A percentile compares a stretch with the other conserved stretches of the same genome.
These are phyloP conservation scores for Taphrina deformans DNA, from an alignment of 1,139 yeast species.

Conservation along the genomic window DNA sequence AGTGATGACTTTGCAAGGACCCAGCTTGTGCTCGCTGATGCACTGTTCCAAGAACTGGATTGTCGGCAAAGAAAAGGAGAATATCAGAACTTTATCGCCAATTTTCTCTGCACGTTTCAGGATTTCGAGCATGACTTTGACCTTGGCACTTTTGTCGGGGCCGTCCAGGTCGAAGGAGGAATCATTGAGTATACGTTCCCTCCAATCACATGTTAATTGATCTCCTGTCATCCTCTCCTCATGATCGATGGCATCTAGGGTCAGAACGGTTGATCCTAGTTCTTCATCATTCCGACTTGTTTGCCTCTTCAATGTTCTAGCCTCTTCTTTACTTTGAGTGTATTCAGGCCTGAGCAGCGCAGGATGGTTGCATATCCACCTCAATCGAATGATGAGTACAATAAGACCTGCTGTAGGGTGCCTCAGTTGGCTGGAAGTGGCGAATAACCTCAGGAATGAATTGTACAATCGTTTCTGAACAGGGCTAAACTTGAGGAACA, in stretches of 20 bases:
- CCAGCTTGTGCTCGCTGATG: neutral
- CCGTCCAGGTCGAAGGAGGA: constrained; percentile 2
- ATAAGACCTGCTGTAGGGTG: neutral
- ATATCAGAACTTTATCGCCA: constrained; percentile 5
- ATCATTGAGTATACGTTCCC: neutral
- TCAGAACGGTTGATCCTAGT: neutral
- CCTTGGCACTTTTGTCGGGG: constrained; percentile 6
- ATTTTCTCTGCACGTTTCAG: neutral
- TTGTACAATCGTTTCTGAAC: constrained; percentile 50
- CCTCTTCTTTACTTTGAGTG: neutral
- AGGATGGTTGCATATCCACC: constrained; percentile 3
- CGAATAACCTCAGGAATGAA: neutral
- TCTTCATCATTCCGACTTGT: neutral
- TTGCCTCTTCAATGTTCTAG: neutral
- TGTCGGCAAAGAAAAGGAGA: constrained; percentile 8
- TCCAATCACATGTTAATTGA: neutral
- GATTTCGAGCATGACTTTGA: neutral
- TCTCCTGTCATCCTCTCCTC: neutral
- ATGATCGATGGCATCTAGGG: neutral
- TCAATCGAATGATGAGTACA: neutral
- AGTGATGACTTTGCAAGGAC: neutral
- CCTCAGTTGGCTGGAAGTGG: neutral
- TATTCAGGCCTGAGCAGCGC: neutral
- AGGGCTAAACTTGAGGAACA: constrained; percentile 81
- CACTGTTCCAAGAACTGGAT: neutral